Evolutionary conservation across 78 protist genomes (phyloP).

Genomic region (Dictyostelium purpureum): DNA sequence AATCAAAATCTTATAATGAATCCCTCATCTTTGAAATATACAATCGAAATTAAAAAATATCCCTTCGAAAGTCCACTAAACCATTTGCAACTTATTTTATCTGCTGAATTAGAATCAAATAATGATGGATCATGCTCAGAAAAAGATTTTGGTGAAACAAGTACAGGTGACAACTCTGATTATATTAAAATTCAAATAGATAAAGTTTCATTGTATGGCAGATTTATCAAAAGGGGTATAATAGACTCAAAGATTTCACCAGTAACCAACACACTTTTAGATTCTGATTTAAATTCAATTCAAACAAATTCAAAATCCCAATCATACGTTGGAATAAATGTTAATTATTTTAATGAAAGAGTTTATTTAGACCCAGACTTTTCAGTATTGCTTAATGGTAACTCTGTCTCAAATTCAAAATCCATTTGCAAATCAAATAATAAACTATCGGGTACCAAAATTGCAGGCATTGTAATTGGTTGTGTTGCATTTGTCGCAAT

Average conservation of each 20-base stretch:
- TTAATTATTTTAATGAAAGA: too few species aligned
- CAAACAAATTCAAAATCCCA: not conserved
- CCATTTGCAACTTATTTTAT: not conserved
- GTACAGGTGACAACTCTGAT: not conserved
- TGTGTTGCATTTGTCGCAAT: too few species aligned
- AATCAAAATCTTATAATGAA: not conserved
- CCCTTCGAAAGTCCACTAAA: not conserved
- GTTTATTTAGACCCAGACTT: too few species aligned
- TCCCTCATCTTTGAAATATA: conserved; percentile 10
- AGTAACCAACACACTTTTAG: not conserved
- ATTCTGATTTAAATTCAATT: not conserved
- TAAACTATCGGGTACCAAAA: too few species aligned
- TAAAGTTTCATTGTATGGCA: conserved; percentile 25
- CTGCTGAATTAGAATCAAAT: not conserved
- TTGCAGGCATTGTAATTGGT: too few species aligned
- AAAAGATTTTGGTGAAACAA: conserved; percentile 2
- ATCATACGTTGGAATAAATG: conserved; percentile 46
- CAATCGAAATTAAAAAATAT: not conserved
- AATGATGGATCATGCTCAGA: not conserved
- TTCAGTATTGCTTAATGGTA: too few species aligned
- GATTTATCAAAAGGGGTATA: conserved; percentile 24
- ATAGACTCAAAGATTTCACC: not conserved
- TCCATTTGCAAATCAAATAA: too few species aligned
- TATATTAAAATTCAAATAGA: conserved; percentile 19
- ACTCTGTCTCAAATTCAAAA: too few species aligned